Base-by-base conservation (phyloP, 2,329 filamentous ascomycete species). In the Monosporascus sp. region DNA sequence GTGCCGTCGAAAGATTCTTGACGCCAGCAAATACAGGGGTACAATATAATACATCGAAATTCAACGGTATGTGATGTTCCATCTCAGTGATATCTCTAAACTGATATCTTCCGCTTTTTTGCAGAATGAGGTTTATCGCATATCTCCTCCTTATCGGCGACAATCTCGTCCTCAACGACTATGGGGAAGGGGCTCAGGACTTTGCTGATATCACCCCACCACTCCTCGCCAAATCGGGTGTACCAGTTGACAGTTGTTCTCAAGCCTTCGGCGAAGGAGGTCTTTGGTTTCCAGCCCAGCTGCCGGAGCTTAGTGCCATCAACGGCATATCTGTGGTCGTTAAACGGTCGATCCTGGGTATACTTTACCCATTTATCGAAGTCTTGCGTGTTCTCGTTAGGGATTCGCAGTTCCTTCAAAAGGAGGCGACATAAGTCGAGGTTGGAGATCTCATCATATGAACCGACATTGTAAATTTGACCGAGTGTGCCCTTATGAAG, bases 401-500 rank as follows among this genome's bases (percentile, higher is more conserved):
- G 70, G 53, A 88, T 77, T 20, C 76, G 76, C 65, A 90, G 83
- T 52, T 84, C 75, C 35, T 75, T 73, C 25, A 92, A 75, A 18
- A 93, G 75, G 67, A 79, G 81, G 54, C 73, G 71, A 69, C 88
- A 88, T 6, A 93, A 76, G 3, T 84, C 77, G 18, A 88, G 73
- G 66, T 92, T 92, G 58, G 87, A 88, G 47, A 92, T 80, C 66
- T 92, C 88, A 66, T 91, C 87, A 55, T 81, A 79, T 0, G 89
- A 92, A 45, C 87, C 86, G 9, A 94, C 87, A 59, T 94, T 94
- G 76, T 94, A 94, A 55, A 89, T 82, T 63, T 91, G 85, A 1
- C 88, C 88, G 37, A 88, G 75, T 48, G 78, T 73, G 20, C 89
- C 89, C 62, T 83, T 85, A 76, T 94, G 89, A 24, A 94, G 78